These are phyloP conservation scores for Blastocystis sp. DNA, from an alignment of 352 stramenopile species.

Conservation along the genomic window DNA sequence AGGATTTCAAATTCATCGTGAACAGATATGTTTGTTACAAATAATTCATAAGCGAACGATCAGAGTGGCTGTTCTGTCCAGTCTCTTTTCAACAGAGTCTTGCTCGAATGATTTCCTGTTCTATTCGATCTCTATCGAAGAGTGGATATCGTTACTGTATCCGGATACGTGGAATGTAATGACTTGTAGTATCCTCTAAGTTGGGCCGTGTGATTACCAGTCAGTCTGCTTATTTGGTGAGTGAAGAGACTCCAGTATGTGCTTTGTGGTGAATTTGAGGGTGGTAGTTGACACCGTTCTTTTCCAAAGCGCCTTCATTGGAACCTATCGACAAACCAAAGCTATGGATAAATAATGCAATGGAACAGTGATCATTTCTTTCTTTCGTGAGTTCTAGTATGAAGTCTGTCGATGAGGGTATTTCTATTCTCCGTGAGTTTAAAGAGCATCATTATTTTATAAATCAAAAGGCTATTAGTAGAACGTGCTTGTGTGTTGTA, in stretches of 20 bases:
- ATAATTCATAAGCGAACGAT: neutral
- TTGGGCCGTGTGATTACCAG: conserved; percentile 33
- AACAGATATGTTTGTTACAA: neutral
- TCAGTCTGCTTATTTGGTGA: conserved; percentile 46
- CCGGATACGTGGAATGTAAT: neutral
- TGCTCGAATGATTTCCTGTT: neutral
- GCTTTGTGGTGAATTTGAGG: neutral
- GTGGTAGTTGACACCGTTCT: neutral
- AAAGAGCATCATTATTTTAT: conserved; percentile 14
- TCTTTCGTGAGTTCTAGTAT: neutral
- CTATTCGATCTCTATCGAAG: neutral
- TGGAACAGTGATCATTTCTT: neutral
- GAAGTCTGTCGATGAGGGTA: conserved; percentile 13
- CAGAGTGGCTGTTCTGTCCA: neutral
- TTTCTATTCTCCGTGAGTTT: neutral
- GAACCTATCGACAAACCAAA: conserved; percentile 6
- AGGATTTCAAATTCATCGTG: neutral
- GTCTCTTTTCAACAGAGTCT: neutral
- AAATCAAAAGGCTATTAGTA: conserved; percentile 26
- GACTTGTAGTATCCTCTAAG: neutral
- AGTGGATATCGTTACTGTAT: neutral
- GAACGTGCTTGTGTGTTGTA: neutral
- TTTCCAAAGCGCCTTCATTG: neutral
- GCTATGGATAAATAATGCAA: conserved; percentile 33
- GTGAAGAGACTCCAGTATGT: conserved; percentile 30